phyloP scores from a whole-genome alignment of 1,284 basidiomycete species.

The Inonotus obliquus region DNA sequence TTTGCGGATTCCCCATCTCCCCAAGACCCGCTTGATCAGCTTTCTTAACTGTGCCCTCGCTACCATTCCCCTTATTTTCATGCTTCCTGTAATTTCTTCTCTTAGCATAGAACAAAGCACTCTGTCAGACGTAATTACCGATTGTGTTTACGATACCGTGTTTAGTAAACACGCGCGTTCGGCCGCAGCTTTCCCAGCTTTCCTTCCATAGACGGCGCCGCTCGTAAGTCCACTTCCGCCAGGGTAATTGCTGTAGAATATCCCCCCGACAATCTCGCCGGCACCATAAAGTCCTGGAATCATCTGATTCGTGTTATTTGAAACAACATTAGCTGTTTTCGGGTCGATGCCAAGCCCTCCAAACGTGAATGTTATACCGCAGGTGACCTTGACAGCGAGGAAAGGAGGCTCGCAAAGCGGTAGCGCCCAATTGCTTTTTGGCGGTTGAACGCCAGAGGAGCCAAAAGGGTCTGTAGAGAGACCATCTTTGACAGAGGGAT shows the following conservation, averaged over 20 bases:
- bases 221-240: constrained; percentile 64
- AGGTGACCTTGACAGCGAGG: constrained; percentile 60
- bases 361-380: constrained; percentile 70
- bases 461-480: constrained; percentile 39
- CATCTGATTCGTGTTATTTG: constrained; percentile 32
- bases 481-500: constrained; percentile 60
- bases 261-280: constrained; percentile 61
- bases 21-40: background rate
- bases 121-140: background rate
- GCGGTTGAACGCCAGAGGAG: constrained; percentile 30
- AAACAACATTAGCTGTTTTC: constrained; percentile 46
- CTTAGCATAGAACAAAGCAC: background rate
- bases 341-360: constrained; percentile 59
- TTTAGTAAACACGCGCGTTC: constrained; percentile 14
- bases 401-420: constrained; percentile 48
- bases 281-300: constrained; percentile 57
- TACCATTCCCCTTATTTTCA: background rate
- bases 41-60: background rate
- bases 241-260: constrained; percentile 62
- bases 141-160: background rate
- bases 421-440: constrained; percentile 60
- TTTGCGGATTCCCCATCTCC: constrained; percentile 2
- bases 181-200: constrained; percentile 48
- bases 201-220: constrained; percentile 62
- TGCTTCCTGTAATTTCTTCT: background rate